These are phyloP conservation scores for Syzygium oleosum DNA, from an alignment of 345 rosid species.

Conservation along the genomic window DNA sequence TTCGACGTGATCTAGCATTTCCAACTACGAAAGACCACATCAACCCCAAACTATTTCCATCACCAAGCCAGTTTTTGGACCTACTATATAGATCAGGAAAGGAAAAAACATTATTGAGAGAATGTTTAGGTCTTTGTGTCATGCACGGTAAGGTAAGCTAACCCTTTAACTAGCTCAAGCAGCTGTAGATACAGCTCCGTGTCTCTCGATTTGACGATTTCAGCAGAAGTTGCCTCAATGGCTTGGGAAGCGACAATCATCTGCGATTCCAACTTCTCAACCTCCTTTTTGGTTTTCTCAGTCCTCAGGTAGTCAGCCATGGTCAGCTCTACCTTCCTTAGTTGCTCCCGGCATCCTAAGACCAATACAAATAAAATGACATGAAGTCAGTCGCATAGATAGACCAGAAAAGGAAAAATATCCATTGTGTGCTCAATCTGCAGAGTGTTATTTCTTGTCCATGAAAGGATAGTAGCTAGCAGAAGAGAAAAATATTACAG, in stretches of 20 bases:
- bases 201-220: constrained; percentile 75
- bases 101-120: neutral
- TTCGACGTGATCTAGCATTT: too few species aligned
- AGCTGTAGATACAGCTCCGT: constrained; percentile 80
- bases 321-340: constrained; percentile 81
- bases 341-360: constrained; percentile 64
- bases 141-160: constrained; percentile 5
- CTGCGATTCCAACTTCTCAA: constrained; percentile 77
- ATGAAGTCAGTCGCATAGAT: neutral
- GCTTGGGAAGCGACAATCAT: constrained; percentile 76
- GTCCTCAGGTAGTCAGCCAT: constrained; percentile 72
- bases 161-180: constrained; percentile 82
- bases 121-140: neutral
- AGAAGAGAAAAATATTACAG: too few species aligned
- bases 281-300: constrained; percentile 68
- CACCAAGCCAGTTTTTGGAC: too few species aligned
- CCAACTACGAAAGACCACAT: too few species aligned
- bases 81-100: too few species aligned
- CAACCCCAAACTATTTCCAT: too few species aligned
- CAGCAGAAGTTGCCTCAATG: constrained; percentile 63
- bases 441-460: neutral
- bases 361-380: neutral
- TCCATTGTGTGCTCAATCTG: neutral
- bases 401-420: neutral
- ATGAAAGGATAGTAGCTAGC: too few species aligned